Evolutionary conservation across 2,329 filamentous ascomycete genomes (phyloP).

Genomic region (Ophiosphaerella herpotricha): DNA sequence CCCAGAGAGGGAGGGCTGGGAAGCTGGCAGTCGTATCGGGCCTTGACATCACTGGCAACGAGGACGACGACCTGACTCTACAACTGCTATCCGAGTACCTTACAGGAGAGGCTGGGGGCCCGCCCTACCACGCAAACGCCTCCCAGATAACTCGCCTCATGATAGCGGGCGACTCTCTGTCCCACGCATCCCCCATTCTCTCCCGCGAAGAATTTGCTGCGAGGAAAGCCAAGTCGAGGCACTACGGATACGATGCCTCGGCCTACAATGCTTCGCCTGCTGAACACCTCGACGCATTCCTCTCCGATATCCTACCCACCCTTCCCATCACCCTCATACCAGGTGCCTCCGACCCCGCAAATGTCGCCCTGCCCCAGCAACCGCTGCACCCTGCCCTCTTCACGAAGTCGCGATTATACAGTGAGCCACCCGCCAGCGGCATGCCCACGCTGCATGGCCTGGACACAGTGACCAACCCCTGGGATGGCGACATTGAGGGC

Average conservation of each 20-base stretch:
- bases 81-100: conserved; percentile 85
- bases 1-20: conserved; percentile 54
- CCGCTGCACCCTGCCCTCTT: conserved; percentile 93
- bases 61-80: conserved; percentile 74
- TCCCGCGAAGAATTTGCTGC: conserved; percentile 52
- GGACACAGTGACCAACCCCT: conserved; percentile 89
- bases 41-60: conserved; percentile 77
- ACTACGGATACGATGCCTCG: conserved; percentile 92
- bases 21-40: conserved; percentile 92
- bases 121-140: conserved; percentile 62
- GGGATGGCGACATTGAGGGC: conserved; percentile 87
- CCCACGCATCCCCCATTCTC: conserved; percentile 53
- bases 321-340: conserved; percentile 89
- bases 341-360: conserved; percentile 83
- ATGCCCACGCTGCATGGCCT: conserved; percentile 68
- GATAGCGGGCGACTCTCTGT: conserved; percentile 88
- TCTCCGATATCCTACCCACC: conserved; percentile 78
- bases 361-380: conserved; percentile 88
- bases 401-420: conserved; percentile 72
- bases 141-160: conserved; percentile 80
- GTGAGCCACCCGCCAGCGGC: conserved; percentile 51
- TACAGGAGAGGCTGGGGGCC: conserved; percentile 75
- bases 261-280: conserved; percentile 87
- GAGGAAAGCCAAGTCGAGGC: conserved; percentile 66
- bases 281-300: conserved; percentile 80